A percentile compares a stretch with the other conserved stretches of the same genome.
Evolutionary conservation across 169 alveolate species (phyloP).

Genomic region (Theileria luwenshuni): DNA sequence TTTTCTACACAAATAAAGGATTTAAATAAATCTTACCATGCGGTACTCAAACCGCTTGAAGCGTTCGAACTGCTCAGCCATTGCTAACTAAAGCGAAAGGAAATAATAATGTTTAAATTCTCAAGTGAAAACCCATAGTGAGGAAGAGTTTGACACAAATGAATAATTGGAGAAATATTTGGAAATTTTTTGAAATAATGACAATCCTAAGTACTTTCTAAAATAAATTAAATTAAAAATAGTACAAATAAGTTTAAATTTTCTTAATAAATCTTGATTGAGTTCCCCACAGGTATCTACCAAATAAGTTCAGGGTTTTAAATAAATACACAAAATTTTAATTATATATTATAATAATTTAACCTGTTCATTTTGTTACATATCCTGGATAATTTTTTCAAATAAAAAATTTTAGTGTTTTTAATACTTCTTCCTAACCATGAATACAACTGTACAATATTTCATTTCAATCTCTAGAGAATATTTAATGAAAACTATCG

Average conservation of each 20-base stretch:
- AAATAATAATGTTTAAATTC: constrained; percentile 12
- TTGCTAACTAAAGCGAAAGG: constrained; percentile 35
- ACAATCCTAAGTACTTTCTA: background rate
- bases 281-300: background rate
- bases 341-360: background rate
- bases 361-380: background rate
- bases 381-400: background rate
- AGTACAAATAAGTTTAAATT: background rate
- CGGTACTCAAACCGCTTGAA: constrained; percentile 91
- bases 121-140: background rate
- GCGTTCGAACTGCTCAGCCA: constrained; percentile 92
- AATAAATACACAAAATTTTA: background rate
- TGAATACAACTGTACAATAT: background rate
- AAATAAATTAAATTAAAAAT: too few relatives aligned
- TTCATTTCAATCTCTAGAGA: background rate
- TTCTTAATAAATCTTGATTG: background rate
- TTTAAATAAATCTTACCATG: constrained; percentile 50
- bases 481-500: background rate
- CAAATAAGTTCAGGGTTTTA: background rate
- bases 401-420: too few relatives aligned
- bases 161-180: background rate
- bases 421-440: background rate
- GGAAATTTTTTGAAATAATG: too few relatives aligned
- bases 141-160: constrained; percentile 8
- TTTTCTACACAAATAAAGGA: too few relatives aligned